Evolutionary conservation across 257 asterid genomes (phyloP), one percentile per base, ranked within the genome.

Genomic region (Fraxinus pennsylvanica): DNA sequence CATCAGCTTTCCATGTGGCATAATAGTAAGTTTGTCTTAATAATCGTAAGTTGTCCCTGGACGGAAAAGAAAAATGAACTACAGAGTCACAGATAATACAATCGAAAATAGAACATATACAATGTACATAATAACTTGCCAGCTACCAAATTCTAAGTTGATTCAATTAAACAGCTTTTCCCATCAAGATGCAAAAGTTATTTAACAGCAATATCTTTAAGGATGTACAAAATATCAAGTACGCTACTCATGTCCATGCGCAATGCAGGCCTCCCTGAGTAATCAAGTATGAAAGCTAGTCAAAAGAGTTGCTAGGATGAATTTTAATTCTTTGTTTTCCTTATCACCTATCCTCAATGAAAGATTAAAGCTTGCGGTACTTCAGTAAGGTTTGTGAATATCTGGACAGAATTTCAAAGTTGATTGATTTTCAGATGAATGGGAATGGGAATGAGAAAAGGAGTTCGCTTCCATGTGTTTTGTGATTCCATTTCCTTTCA

Each of bases 1-100:
- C 99, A 86, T 96, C 98, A 84, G 99, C 99, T 84, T 96, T 96
- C 99, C 99, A 96, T 69, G 99, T 93, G 15, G 98, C 97, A 80
- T 91, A 96, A 87, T 96, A 92, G 85, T 96, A 96, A 1, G 94
- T 90, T 74, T 96, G 99, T 86, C 97, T 89, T 81, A 96, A 86
- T 81, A 93, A 80, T 79, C 91, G 96, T 76, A 96, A 87, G 86
- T 92, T 96, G 76, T 96, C 98, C 87, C 98, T 96, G 96, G 82
- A 84, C 57, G 17, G 25, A 29, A 63, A 19, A 57, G 71, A 74
- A 33, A 79, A 35, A 68, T 54, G 22, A 29, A 67, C 45, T 78
- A 19, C 19, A 63, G 7, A 9, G 68, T 25, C 35, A n/a, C 5
- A 1, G 66, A 57, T 39, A 8, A 30, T 14, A 74, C 35, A 19